Percentiles rank a stretch among this genome's conserved stretches.
Evolutionary conservation across 108 stramenopile genomes (phyloP).

Genomic region (Cyclotella baltica): DNA sequence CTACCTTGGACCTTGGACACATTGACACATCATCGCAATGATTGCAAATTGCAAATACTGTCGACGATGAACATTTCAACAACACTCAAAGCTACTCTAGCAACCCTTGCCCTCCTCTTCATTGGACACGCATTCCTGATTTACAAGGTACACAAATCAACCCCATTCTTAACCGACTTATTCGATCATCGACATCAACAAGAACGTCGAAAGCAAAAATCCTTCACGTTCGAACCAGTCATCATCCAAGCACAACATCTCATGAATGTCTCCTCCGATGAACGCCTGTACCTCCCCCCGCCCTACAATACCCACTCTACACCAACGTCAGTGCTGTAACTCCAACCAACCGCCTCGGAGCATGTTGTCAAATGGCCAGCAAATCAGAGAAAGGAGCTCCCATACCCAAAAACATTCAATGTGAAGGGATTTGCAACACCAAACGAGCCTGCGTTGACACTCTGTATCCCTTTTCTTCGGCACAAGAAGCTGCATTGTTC

Average conservation of each 20-base stretch:
- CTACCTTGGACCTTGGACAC: too few relatives aligned
- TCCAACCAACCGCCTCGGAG: neutral
- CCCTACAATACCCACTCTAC: neutral
- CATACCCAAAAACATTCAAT: conserved; percentile 1
- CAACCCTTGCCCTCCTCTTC: neutral
- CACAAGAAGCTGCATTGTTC: conserved; percentile 2
- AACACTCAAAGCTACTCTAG: neutral
- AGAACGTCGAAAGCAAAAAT: too few relatives aligned
- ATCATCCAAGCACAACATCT: neutral
- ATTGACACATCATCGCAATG: too few relatives aligned
- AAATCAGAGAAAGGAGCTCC: neutral
- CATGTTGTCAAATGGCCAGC: conserved; percentile 13
- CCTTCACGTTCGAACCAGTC: conserved; percentile 11
- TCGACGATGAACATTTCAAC: neutral
- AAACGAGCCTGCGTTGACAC: conserved; percentile 14
- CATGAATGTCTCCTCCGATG: neutral
- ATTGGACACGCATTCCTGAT: neutral
- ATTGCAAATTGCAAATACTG: too few relatives aligned
- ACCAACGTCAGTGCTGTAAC: neutral
- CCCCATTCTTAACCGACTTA: neutral
- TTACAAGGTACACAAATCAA: neutral
- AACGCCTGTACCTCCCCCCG: neutral
- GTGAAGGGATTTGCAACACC: conserved; percentile 21
- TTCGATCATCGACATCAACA: conserved; percentile 13
- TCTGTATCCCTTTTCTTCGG: conserved; percentile 3